Conservation (phyloP, 768 basidiomycete genomes). For the Calocybe indica region DNA sequence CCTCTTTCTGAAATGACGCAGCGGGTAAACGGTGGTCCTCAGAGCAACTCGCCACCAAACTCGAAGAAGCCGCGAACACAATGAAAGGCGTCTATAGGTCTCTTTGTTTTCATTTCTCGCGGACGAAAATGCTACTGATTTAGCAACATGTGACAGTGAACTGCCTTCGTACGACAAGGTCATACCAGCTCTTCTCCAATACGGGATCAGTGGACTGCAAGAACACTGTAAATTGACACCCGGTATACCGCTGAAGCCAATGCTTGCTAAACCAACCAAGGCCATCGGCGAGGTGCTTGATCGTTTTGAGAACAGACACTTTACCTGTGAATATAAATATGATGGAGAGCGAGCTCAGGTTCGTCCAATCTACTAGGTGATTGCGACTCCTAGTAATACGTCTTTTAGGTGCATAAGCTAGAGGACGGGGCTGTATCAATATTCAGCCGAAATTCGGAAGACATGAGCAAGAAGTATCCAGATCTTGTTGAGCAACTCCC, state of each 20-base stretch:
- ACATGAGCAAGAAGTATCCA: conserved; percentile 99
- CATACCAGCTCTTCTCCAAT: conserved; percentile 80
- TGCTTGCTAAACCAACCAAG: conserved; percentile 99
- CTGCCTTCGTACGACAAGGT: conserved; percentile 90
- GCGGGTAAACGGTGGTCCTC: conserved; percentile 68
- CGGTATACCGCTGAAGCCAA: conserved; percentile 95
- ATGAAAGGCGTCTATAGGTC: conserved; percentile 95
- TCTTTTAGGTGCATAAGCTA: conserved; percentile 73
- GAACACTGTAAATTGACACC: conserved; percentile 87
- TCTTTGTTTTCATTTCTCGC: conserved; percentile 9
- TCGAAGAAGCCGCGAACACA: conserved; percentile 72
- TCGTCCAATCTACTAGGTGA: conserved; percentile 1
- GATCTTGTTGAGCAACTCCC: conserved; percentile 95
- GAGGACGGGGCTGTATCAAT: conserved; percentile 82
- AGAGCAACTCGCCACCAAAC: conserved; percentile 63
- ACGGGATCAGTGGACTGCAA: conserved; percentile 65
- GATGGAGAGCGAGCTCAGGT: conserved; percentile 97
- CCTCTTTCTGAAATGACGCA: conserved; percentile 19
- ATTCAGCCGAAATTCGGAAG: conserved; percentile 96
- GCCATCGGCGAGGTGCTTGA: conserved; percentile 97
- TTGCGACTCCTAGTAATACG: not conserved
- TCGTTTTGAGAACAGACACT: conserved; percentile 89
- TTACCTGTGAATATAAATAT: conserved; percentile 99
- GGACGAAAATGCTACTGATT: conserved; percentile 1
- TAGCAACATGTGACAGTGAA: conserved; percentile 49